Base-by-base conservation (phyloP, 768 basidiomycete genomes). In the Rhizopogon roseolus region DNA sequence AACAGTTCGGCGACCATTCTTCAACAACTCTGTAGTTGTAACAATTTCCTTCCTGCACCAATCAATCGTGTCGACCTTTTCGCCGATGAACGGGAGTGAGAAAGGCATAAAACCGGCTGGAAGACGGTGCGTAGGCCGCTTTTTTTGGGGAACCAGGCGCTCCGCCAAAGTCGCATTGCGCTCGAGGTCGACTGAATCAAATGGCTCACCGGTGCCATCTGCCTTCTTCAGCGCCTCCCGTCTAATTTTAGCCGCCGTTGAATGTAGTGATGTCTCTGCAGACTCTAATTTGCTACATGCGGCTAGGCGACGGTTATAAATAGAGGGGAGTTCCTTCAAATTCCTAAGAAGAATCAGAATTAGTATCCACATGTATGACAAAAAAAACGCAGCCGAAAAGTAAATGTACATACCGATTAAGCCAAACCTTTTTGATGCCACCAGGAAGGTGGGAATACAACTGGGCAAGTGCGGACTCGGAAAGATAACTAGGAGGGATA, bases 1-100 rank as follows among this genome's bases (percentile, higher is more conserved):
- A 14, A 65, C 48, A 22, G 56, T 60, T 34, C 64, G 63, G 13
- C 82, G 74, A 22, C 75, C 82, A 55, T 76, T 74, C 3, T 81
- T 78, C 42, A 92, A 71, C 3, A 81, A 60, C 17, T 64, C 64
- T 16, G 76, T 81, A 53, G 84, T 82, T 1, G 73, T 62, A 1
- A 71, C 68, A 53, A 97, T 90, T 70, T 94, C 88, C 17, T 78
- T 73, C 29, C 90, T 76, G 17, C 85, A 83, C 93, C 94, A 97
- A 2, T 93, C 86, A 64, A 98, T 93, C 3, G 89, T 82, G 71
- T 98, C 97, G 14, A 98, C 94, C 68, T 96, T 89, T 67, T 91
- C 68, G 7, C 97, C 97, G 3, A 82, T 71, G 25, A 96, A 74
- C 1, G 82, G 82, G 25, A 88, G 71, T 8, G 76, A 74, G 54